Conservation (phyloP, 148 eudicot species). For the Polygonum aviculare region DNA sequence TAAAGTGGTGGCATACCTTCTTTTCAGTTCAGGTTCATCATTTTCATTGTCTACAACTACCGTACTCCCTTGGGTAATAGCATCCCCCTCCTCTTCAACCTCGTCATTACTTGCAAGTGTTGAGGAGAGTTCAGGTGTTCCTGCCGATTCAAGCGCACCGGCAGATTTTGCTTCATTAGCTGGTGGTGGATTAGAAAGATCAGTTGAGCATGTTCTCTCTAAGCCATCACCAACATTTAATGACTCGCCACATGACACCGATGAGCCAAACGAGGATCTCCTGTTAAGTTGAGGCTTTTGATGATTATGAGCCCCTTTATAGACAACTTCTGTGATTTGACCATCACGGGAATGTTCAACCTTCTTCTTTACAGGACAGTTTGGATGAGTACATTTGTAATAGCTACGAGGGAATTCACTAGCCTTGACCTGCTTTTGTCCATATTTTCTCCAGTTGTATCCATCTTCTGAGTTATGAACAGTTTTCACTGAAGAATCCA, state of each 20-base stretch:
- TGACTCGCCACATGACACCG: slow-evolving; percentile 17
- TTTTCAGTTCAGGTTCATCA: slow-evolving; percentile 49
- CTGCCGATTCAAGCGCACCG: slow-evolving; percentile 29
- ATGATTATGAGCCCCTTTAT: slow-evolving; percentile 61
- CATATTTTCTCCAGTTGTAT: slow-evolving; percentile 84
- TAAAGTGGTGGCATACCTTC: slow-evolving; percentile 34
- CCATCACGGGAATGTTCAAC: slow-evolving; percentile 70
- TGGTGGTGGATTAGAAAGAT: slow-evolving; percentile 15
- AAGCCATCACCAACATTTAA: slow-evolving; percentile 26
- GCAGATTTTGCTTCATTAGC: slow-evolving; percentile 30
- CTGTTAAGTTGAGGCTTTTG: slow-evolving; percentile 44
- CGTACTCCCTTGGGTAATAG: slow-evolving; percentile 24
- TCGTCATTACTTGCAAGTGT: slow-evolving; percentile 35
- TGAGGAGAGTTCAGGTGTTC: slow-evolving; percentile 39
- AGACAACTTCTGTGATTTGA: slow-evolving; percentile 60
- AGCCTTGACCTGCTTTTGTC: slow-evolving; percentile 82
- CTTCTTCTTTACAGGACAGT: slow-evolving; percentile 60
- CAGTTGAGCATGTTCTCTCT: slow-evolving; percentile 30
- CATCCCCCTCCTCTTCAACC: slow-evolving; percentile 49
- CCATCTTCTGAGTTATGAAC: slow-evolving; percentile 57
- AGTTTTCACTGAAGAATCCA: slow-evolving; percentile 14
- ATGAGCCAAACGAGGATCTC: slow-evolving; percentile 25
- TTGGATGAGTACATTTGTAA: slow-evolving; percentile 62
- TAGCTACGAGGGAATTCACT: slow-evolving; percentile 81
- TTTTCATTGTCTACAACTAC: slow-evolving; percentile 31